Percentiles rank a stretch among this genome's conserved stretches.
These are phyloP conservation scores for Ceratocystis colombiana DNA, from an alignment of 2,329 filamentous ascomycete species.

Conservation along the genomic window DNA sequence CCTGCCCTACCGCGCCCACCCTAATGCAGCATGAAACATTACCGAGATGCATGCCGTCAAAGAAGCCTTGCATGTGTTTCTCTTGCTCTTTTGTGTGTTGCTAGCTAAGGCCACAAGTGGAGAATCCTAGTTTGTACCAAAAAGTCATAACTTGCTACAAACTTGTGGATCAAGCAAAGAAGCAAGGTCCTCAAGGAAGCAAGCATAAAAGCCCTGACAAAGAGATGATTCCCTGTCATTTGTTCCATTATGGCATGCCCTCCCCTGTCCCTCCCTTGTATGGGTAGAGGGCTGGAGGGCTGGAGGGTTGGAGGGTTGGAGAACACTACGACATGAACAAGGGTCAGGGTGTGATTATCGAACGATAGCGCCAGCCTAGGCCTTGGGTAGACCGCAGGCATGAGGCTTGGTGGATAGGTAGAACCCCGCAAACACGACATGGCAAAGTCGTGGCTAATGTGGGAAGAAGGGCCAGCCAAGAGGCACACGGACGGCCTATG, in stretches of 20 bases:
- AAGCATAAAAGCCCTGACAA: constrained; percentile 4
- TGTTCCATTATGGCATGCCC: neutral
- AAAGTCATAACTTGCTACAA: constrained; percentile 8
- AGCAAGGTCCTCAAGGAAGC: neutral
- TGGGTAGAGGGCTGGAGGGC: neutral
- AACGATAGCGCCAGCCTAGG: constrained; percentile 10
- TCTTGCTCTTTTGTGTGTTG: neutral
- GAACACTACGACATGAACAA: neutral
- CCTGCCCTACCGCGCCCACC: neutral
- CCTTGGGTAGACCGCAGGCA: neutral
- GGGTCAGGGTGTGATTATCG: constrained; percentile 10
- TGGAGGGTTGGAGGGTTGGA: neutral
- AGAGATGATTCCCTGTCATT: neutral
- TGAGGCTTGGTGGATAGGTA: neutral
- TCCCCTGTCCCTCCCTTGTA: neutral
- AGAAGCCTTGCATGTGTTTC: constrained; percentile 5
- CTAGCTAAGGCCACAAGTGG: neutral
- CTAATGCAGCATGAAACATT: constrained; percentile 9
- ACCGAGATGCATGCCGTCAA: constrained; percentile 1
- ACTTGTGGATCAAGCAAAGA: neutral
- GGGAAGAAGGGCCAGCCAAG: constrained; percentile 9
- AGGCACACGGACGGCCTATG: constrained; percentile 10
- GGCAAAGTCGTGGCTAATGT: neutral
- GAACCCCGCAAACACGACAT: constrained; percentile 14
- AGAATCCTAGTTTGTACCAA: constrained; percentile 7